A percentile compares a stretch with the other conserved stretches of the same genome.
These are phyloP conservation scores for Fusarium succisae DNA, from an alignment of 2,329 filamentous ascomycete genomes.

Conservation along the genomic window DNA sequence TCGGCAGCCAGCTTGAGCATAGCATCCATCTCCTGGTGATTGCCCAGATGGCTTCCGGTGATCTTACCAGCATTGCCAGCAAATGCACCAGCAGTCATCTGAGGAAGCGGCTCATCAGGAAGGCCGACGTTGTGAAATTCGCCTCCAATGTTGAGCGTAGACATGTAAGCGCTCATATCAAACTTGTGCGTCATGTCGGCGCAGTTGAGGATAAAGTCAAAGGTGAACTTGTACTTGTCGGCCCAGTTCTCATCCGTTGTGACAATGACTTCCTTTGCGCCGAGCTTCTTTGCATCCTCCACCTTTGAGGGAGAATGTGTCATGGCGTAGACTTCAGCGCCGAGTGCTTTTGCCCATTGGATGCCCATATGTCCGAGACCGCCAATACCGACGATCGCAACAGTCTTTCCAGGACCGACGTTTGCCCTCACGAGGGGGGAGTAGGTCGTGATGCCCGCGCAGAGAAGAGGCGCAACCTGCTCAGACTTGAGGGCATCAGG, in stretches of 20 bases:
- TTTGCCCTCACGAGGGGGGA: conserved; percentile 73
- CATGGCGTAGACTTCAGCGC: conserved; percentile 72
- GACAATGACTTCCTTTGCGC: conserved; percentile 65
- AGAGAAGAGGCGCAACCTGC: conserved; percentile 74
- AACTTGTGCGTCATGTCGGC: conserved; percentile 63
- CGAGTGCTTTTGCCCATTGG: conserved; percentile 75
- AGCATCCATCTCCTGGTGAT: conserved; percentile 65
- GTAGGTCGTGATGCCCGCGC: conserved; percentile 80
- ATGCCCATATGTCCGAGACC: conserved; percentile 79
- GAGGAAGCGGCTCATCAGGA: conserved; percentile 59
- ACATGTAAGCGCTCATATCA: conserved; percentile 61
- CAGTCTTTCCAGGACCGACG: conserved; percentile 74
- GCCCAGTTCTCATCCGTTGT: conserved; percentile 65
- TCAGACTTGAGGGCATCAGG: conserved; percentile 61
- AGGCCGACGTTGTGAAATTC: conserved; percentile 68
- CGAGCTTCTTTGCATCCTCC: conserved; percentile 68
- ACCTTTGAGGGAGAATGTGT: conserved; percentile 68
- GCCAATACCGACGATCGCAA: conserved; percentile 75
- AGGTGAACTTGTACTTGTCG: conserved; percentile 60
- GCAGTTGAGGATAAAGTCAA: conserved; percentile 62
- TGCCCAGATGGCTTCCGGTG: conserved; percentile 68
- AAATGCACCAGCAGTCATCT: conserved; percentile 54
- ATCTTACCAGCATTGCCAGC: conserved; percentile 62
- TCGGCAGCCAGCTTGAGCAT: conserved; percentile 67
- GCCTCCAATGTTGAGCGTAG: conserved; percentile 61